Conservation (phyloP, 495 filamentous ascomycete species). For the Penicillium egyptiacum region DNA sequence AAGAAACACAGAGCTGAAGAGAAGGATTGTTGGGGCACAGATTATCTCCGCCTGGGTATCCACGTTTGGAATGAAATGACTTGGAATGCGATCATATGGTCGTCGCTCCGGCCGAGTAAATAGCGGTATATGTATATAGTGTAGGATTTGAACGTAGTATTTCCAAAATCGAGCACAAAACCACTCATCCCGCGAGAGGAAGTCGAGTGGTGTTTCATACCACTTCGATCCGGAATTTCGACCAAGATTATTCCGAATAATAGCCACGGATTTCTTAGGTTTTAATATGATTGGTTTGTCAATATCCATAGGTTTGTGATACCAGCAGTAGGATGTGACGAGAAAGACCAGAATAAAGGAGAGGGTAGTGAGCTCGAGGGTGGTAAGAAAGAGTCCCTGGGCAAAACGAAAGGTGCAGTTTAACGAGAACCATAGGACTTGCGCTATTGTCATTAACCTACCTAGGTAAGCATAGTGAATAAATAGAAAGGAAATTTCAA, state of each 20-base stretch:
- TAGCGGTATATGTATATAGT: slow-evolving; percentile 18
- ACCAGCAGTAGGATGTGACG: slow-evolving; percentile 43
- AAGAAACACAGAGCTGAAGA: slow-evolving; percentile 30
- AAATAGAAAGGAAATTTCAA: neutral
- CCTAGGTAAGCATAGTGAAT: neutral
- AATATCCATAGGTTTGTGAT: slow-evolving; percentile 41
- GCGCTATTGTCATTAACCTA: slow-evolving; percentile 17
- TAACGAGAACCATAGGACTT: slow-evolving; percentile 34
- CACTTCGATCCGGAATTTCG: slow-evolving; percentile 2
- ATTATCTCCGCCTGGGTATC: slow-evolving; percentile 17
- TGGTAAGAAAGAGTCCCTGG: slow-evolving; percentile 22
- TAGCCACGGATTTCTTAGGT: neutral
- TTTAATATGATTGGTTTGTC: slow-evolving; percentile 21
- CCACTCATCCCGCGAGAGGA: slow-evolving; percentile 24
- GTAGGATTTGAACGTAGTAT: slow-evolving; percentile 22
- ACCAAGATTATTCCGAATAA: neutral
- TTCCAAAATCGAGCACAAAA: slow-evolving; percentile 20
- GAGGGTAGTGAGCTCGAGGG: slow-evolving; percentile 44
- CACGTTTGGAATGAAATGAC: neutral
- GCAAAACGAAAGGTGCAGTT: slow-evolving; percentile 27
- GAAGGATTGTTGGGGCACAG: slow-evolving; percentile 10
- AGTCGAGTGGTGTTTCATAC: slow-evolving; percentile 27
- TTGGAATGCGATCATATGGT: slow-evolving; percentile 25
- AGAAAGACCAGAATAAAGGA: slow-evolving; percentile 42
- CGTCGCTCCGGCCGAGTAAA: slow-evolving; percentile 12